phyloP scores from a whole-genome alignment of 768 basidiomycete species.

The Leccinum disarticulatum region DNA sequence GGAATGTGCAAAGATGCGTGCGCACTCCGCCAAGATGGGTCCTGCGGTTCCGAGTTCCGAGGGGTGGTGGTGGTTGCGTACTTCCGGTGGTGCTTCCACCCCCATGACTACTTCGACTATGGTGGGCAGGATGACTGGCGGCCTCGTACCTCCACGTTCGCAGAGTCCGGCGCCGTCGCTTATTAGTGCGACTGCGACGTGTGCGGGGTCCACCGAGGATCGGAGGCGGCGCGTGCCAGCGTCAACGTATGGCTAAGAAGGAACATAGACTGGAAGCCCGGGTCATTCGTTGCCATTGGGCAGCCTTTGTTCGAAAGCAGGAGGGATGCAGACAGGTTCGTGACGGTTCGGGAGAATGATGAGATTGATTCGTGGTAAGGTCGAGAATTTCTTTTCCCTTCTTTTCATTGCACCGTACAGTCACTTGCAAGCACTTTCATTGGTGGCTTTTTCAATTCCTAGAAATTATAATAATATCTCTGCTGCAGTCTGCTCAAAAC shows the following conservation, averaged over 20 bases:
- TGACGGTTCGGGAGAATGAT: too few species aligned
- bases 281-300: conserved; percentile 3
- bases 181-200: not conserved
- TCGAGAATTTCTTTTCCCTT: too few species aligned
- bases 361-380: too few species aligned
- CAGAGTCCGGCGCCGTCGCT: conserved; percentile 53
- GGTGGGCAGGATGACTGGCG: not conserved
- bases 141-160: conserved; percentile 42
- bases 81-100: conserved; percentile 22
- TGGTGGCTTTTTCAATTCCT: too few species aligned
- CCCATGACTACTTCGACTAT: conserved; percentile 1
- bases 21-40: conserved; percentile 24
- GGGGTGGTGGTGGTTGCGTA: conserved; percentile 10
- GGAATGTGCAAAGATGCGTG: conserved; percentile 41
- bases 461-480: too few species aligned
- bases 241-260: conserved; percentile 38
- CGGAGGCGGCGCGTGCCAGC: conserved; percentile 49
- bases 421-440: too few species aligned
- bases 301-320: too few species aligned
- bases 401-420: too few species aligned
- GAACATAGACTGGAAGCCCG: conserved; percentile 1
- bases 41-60: conserved; percentile 28
- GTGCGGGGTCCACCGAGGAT: not conserved
- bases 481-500: too few species aligned
- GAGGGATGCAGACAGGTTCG: too few species aligned